A percentile compares a stretch with the other conserved stretches of the same genome.
These are phyloP conservation scores for Isoetes taiwanensis DNA, from an alignment of 75 land plant species.

Conservation along the genomic window DNA sequence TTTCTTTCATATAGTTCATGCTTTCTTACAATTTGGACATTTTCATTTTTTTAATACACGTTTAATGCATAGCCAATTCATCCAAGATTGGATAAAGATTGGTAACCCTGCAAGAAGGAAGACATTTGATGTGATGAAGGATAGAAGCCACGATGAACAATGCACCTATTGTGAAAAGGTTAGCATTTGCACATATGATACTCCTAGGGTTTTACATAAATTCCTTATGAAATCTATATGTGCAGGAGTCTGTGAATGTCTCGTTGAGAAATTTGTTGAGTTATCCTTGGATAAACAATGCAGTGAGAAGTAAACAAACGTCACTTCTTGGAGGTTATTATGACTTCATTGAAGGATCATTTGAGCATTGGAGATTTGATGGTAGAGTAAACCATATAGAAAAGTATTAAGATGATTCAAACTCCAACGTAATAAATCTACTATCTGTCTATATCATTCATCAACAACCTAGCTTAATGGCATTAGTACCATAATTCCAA, in stretches of 20 bases:
- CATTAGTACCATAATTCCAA: no score
- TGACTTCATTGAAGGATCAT: background rate
- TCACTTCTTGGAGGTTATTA: conserved; percentile 2
- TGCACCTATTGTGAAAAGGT: conserved; percentile 70
- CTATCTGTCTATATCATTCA: no score
- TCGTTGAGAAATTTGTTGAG: background rate
- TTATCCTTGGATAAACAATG: background rate
- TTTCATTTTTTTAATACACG: no score
- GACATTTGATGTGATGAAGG: conserved; percentile 2
- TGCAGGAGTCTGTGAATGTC: conserved; percentile 7
- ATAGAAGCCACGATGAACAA: conserved; percentile 31
- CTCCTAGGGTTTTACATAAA: no score
- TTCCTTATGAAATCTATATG: no score
- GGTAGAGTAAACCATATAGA: background rate
- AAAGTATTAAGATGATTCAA: background rate
- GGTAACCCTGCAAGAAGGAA: conserved; percentile 30
- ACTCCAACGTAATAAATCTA: no score
- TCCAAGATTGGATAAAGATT: conserved; percentile 74
- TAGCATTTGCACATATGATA: no score
- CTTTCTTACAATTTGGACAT: no score
- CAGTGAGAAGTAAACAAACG: background rate
- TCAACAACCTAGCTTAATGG: no score
- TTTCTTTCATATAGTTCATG: no score
- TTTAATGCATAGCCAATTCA: conserved; percentile 69
- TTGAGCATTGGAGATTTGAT: background rate